Evolutionary conservation across 768 basidiomycete genomes (phyloP).

Genomic region (Boletus rubescentipes): DNA sequence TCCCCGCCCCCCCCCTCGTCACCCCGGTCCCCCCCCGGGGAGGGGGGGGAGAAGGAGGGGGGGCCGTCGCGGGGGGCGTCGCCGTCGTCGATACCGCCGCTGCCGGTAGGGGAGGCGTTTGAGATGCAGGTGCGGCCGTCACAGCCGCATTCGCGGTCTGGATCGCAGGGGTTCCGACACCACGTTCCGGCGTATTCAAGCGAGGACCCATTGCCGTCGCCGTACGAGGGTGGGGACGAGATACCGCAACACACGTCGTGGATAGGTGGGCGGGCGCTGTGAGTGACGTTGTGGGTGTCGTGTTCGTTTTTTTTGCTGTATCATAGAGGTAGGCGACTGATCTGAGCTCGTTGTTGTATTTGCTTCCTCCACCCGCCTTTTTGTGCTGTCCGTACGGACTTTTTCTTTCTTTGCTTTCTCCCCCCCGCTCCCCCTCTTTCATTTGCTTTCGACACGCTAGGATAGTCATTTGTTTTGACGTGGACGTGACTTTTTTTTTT

Average conservation of each 20-base stretch:
- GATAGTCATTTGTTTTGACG: too few relatives aligned
- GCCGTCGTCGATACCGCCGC: conserved; percentile 6
- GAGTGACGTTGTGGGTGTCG: background rate
- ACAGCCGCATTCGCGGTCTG: conserved; percentile 1
- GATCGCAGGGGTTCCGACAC: conserved; percentile 9
- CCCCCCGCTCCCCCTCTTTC: too few relatives aligned
- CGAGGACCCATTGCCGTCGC: background rate
- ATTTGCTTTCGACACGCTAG: too few relatives aligned
- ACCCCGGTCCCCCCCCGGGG: too few relatives aligned
- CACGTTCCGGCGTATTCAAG: background rate
- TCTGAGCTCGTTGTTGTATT: conserved; percentile 25
- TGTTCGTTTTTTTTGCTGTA: conserved; percentile 8
- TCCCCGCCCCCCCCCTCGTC: too few relatives aligned
- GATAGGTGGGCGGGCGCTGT: conserved; percentile 20
- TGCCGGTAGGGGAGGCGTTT: conserved; percentile 28
- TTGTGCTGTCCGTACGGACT: too few relatives aligned
- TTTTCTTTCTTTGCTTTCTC: too few relatives aligned
- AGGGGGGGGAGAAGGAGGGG: too few relatives aligned
- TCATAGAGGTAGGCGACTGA: conserved; percentile 14
- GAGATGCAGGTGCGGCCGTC: conserved; percentile 40
- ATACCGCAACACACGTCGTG: conserved; percentile 14
- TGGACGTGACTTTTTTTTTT: too few relatives aligned
- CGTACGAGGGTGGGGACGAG: background rate
- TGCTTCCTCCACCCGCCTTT: conserved; percentile 21
- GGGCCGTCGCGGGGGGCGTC: conserved; percentile 10